phyloP scores from a whole-genome alignment of 2,329 filamentous ascomycete species.

The Colletotrichum coccodes region DNA sequence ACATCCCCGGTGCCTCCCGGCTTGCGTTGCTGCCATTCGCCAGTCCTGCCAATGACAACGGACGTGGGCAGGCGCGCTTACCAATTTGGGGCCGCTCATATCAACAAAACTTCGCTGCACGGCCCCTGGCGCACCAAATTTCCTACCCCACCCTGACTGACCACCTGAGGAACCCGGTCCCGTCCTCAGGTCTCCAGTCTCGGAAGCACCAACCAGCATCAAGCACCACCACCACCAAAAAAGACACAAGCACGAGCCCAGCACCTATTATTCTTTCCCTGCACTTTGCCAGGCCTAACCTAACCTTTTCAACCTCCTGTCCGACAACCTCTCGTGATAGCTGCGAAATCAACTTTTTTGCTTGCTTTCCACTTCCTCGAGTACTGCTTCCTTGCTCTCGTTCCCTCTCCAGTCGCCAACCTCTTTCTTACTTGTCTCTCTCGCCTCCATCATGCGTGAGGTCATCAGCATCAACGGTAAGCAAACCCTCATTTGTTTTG shows the following conservation, averaged over 20 bases:
- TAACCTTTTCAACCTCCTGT: constrained; percentile 32
- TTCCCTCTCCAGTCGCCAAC: constrained; percentile 36
- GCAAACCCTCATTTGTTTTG: constrained; percentile 47
- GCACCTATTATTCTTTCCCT: constrained; percentile 30
- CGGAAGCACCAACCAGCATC: constrained; percentile 2
- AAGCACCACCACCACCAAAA: constrained; percentile 14
- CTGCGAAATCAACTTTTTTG: constrained; percentile 29
- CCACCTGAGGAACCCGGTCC: constrained; percentile 26
- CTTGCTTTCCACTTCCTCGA: constrained; percentile 18
- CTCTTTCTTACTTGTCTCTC: constrained; percentile 16
- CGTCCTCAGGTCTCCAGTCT: neutral
- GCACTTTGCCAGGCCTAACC: constrained; percentile 23
- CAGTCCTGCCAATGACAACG: constrained; percentile 11
- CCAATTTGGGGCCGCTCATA: constrained; percentile 33
- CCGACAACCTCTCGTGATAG: constrained; percentile 31
- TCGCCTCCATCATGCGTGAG: constrained; percentile 87
- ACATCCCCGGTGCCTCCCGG: constrained; percentile 3
- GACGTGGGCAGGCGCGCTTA: constrained; percentile 33
- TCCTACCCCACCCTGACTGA: constrained; percentile 22
- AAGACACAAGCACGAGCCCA: constrained; percentile 27
- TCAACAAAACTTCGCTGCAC: constrained; percentile 33
- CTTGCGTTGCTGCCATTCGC: constrained; percentile 12
- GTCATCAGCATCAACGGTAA: constrained; percentile 99
- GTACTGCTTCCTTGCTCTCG: constrained; percentile 16
- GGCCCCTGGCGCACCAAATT: constrained; percentile 34